A percentile compares a stretch with the other conserved stretches of the same genome.
Evolutionary conservation across 306 rosid genomes (phyloP).

Genomic region (Cicer arietinum): DNA sequence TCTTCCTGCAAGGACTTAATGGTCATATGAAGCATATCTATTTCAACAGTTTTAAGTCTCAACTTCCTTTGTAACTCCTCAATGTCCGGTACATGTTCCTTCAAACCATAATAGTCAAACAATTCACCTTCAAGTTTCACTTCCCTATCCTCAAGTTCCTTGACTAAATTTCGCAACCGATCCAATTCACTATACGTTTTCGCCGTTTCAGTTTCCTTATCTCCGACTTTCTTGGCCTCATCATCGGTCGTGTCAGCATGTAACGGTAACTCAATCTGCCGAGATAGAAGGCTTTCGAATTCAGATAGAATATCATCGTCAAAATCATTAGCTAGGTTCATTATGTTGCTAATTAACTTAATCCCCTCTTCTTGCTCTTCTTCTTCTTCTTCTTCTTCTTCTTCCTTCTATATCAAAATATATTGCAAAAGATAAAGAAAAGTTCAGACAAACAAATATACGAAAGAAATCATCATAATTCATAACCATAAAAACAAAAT

Average conservation of each 20-base stretch:
- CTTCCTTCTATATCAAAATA: slow-evolving; percentile 59
- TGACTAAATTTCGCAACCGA: slow-evolving; percentile 60
- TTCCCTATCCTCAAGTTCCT: slow-evolving; percentile 94
- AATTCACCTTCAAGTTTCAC: slow-evolving; percentile 86
- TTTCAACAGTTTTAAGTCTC: slow-evolving; percentile 76
- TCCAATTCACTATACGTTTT: slow-evolving; percentile 74
- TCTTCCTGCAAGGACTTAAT: slow-evolving; percentile 82
- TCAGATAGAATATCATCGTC: slow-evolving; percentile 78
- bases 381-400: slow-evolving; percentile 66
- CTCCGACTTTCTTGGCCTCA: slow-evolving; percentile 49
- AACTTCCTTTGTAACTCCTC: slow-evolving; percentile 72
- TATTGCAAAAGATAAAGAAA: slow-evolving; percentile 21
- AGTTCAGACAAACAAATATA: slow-evolving; percentile 3
- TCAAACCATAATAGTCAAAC: slow-evolving; percentile 83
- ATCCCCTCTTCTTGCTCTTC: slow-evolving; percentile 80
- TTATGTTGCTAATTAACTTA: slow-evolving; percentile 72
- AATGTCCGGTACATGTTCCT: slow-evolving; percentile 74
- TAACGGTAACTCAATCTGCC: slow-evolving; percentile 82
- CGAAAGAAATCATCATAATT: slow-evolving; percentile 11
- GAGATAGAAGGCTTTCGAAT: slow-evolving; percentile 72
- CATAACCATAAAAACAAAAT: slow-evolving; percentile 25
- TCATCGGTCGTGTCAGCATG: slow-evolving; percentile 49
- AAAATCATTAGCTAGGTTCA: slow-evolving; percentile 62
- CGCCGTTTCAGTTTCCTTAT: slow-evolving; percentile 73
- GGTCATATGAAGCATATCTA: slow-evolving; percentile 73